Percentiles rank a stretch among this genome's conserved stretches.
Evolutionary conservation across 106 monocot species (phyloP).

Genomic region (Agapanthus africanus): DNA sequence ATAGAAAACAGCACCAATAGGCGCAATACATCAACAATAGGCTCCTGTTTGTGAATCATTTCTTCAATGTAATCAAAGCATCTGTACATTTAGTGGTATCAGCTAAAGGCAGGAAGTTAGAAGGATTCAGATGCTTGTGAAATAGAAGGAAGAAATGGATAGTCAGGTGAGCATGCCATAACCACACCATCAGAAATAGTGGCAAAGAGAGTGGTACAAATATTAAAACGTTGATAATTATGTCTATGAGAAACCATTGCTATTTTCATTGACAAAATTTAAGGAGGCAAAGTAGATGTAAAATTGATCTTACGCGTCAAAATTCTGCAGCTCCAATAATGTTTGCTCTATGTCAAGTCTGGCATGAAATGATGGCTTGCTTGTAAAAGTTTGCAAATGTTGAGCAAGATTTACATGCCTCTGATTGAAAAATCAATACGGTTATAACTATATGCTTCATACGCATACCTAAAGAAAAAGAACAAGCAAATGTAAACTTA

Average conservation of each 20-base stretch:
- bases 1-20: slow-evolving; percentile 79
- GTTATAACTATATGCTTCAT: slow-evolving; percentile 2
- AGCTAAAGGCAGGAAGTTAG: not conserved
- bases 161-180: not conserved
- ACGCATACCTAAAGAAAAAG: not conserved
- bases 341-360: slow-evolving; percentile 98
- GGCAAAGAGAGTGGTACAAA: not conserved
- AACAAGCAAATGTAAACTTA: slow-evolving; percentile 29
- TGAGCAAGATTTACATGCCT: slow-evolving; percentile 97
- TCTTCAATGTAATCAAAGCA: slow-evolving; percentile 97
- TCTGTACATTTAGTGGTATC: slow-evolving; percentile 29
- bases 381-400: slow-evolving; percentile 93
- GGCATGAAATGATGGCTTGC: slow-evolving; percentile 90
- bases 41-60: slow-evolving; percentile 97
- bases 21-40: slow-evolving; percentile 70
- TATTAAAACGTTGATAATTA: not conserved
- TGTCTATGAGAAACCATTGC: not conserved
- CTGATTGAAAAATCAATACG: slow-evolving; percentile 30
- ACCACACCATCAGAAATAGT: not conserved
- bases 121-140: not conserved
- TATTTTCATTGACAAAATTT: not conserved
- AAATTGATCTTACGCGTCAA: slow-evolving; percentile 64
- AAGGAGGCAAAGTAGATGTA: not conserved
- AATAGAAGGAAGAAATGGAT: not conserved
- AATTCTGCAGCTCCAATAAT: slow-evolving; percentile 77